Evolutionary conservation across 805 yeast species (phyloP).

Genomic region (Geotrichum ghanense): DNA sequence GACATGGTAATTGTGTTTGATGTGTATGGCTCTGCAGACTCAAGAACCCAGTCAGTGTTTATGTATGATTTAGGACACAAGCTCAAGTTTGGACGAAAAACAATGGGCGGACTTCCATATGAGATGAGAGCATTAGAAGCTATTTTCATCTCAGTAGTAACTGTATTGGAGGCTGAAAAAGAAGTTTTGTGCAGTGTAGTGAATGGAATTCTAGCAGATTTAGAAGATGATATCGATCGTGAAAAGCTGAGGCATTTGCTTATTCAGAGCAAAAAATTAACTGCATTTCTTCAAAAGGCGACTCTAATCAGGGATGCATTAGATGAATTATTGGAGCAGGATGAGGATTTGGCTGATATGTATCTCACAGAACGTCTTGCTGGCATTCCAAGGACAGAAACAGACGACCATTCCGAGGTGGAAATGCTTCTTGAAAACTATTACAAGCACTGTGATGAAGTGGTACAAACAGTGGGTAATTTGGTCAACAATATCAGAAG

Average conservation of each 20-base stretch:
- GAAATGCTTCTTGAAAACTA: conserved; percentile 87
- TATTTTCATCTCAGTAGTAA: conserved; percentile 66
- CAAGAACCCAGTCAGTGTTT: conserved; percentile 61
- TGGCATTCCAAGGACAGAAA: conserved; percentile 31
- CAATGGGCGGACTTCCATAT: conserved; percentile 51
- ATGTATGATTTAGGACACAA: conserved; percentile 70
- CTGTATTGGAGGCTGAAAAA: conserved; percentile 76
- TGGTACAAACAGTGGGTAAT: conserved; percentile 79
- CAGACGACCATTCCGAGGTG: conserved; percentile 56
- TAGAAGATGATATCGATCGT: conserved; percentile 75
- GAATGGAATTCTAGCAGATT: conserved; percentile 57
- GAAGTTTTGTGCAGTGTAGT: conserved; percentile 71
- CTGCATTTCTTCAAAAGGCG: conserved; percentile 77
- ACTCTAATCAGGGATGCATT: conserved; percentile 69
- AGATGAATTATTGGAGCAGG: conserved; percentile 77
- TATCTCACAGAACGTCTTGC: conserved; percentile 54
- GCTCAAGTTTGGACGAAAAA: conserved; percentile 32
- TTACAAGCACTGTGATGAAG: conserved; percentile 83
- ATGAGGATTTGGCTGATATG: conserved; percentile 74
- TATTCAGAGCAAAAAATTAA: conserved; percentile 73
- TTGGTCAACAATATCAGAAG: conserved; percentile 73
- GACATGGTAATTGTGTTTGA: conserved; percentile 80
- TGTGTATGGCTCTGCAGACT: conserved; percentile 47
- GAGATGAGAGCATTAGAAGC: conserved; percentile 88
- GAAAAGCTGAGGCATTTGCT: conserved; percentile 66